These are phyloP conservation scores for Gilbertella persicaria DNA, from an alignment of 371 early-diverging fungal genomes.

Conservation along the genomic window DNA sequence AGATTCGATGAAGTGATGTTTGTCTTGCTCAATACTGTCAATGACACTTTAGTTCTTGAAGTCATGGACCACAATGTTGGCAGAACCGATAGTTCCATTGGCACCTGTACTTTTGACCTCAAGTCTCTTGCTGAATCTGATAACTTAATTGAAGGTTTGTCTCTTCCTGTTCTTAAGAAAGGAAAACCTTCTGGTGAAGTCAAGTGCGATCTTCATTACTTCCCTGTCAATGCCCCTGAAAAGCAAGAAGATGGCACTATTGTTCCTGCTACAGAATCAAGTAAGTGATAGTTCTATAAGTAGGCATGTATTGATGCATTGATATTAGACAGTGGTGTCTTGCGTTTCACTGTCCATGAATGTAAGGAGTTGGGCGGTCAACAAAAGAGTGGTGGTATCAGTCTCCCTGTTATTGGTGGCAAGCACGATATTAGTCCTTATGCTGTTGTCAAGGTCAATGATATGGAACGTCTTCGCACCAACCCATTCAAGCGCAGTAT, in stretches of 20 bases:
- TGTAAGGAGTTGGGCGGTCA: conserved; percentile 47
- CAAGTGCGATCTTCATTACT: conserved; percentile 46
- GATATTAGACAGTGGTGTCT: conserved; percentile 49
- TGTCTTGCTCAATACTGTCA: conserved; percentile 40
- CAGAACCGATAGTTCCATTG: conserved; percentile 41
- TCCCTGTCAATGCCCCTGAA: conserved; percentile 38
- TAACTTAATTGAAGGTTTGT: conserved; percentile 35
- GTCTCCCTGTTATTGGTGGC: conserved; percentile 40
- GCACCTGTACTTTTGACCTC: conserved; percentile 59
- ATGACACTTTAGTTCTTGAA: conserved; percentile 37
- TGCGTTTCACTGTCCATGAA: conserved; percentile 56
- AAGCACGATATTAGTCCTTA: conserved; percentile 48
- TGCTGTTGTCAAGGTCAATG: conserved; percentile 48
- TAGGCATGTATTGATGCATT: not conserved
- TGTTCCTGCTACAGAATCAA: conserved; percentile 43
- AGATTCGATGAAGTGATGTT: conserved; percentile 52
- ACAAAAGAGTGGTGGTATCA: conserved; percentile 35
- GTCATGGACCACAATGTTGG: conserved; percentile 50
- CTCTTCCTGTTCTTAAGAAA: conserved; percentile 36
- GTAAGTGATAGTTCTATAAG: conserved; percentile 24
- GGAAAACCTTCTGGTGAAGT: conserved; percentile 51
- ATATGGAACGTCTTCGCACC: conserved; percentile 37
- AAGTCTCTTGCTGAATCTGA: conserved; percentile 54
- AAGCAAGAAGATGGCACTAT: conserved; percentile 51
- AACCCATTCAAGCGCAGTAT: conserved; percentile 51